Conservation (phyloP, 169 alveolate genomes). For the Plasmodium cynomolgi region DNA sequence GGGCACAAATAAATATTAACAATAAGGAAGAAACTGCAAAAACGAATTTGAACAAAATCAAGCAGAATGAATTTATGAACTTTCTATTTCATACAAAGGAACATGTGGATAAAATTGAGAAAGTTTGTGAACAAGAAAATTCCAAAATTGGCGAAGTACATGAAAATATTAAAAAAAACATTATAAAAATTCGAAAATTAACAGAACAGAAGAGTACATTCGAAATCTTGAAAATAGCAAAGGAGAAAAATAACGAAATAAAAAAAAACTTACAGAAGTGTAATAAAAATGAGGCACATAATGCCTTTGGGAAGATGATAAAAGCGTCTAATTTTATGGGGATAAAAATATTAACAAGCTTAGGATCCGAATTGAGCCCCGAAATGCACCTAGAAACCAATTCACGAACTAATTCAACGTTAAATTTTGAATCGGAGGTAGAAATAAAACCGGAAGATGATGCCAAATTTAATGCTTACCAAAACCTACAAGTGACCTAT, state of each 20-base stretch:
- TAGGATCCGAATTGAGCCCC: conserved; percentile 6
- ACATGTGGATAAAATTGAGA: background rate
- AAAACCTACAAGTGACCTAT: background rate
- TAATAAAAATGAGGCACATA: conserved; percentile 13
- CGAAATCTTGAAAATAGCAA: background rate
- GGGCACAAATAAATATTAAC: background rate
- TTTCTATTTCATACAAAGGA: conserved; percentile 9
- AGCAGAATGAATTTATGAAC: conserved; percentile 4
- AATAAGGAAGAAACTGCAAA: background rate
- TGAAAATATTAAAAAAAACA: background rate
- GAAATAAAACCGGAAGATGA: background rate
- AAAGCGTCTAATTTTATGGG: conserved; percentile 32
- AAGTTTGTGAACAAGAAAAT: conserved; percentile 6
- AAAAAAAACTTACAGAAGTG: background rate
- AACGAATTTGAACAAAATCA: background rate
- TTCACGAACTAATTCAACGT: background rate
- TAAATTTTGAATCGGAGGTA: conserved; percentile 9
- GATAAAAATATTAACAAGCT: conserved; percentile 17
- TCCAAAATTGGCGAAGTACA: background rate
- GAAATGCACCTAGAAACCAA: background rate
- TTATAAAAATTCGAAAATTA: background rate
- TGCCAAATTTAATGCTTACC: background rate
- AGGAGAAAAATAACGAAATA: conserved; percentile 7
- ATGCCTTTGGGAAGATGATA: conserved; percentile 21
- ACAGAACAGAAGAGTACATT: background rate